A percentile compares a stretch with the other conserved stretches of the same genome.
Conservation (phyloP, 495 filamentous ascomycete species). For the Lichenothelia convexa region DNA sequence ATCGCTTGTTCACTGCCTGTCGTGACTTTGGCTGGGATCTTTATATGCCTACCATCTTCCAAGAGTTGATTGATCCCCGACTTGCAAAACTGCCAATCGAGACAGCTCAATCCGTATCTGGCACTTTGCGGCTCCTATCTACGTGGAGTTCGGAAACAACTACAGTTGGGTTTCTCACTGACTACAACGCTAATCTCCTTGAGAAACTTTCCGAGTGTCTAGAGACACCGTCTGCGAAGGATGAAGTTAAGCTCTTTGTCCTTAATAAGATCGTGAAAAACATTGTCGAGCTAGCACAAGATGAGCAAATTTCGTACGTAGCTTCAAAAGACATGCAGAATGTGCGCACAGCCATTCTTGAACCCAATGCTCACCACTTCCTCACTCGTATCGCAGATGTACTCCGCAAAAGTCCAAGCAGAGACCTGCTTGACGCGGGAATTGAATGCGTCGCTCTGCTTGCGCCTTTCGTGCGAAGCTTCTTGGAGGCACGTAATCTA, state of each 20-base stretch:
- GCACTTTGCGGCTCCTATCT: conserved; percentile 57
- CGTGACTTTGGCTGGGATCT: conserved; percentile 46
- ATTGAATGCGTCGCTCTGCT: conserved; percentile 60
- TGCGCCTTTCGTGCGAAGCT: conserved; percentile 53
- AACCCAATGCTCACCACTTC: conserved; percentile 10
- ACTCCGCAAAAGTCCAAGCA: conserved; percentile 43
- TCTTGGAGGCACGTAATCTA: conserved; percentile 48
- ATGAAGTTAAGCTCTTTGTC: conserved; percentile 72
- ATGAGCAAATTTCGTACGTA: not conserved
- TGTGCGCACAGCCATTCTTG: conserved; percentile 4
- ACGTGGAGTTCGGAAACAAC: conserved; percentile 55
- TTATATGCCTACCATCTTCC: conserved; percentile 51
- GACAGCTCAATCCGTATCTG: conserved; percentile 75
- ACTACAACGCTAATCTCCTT: conserved; percentile 44
- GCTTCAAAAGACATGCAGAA: not conserved
- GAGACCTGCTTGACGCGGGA: conserved; percentile 51
- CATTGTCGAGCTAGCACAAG: conserved; percentile 36
- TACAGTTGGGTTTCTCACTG: conserved; percentile 47
- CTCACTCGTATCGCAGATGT: conserved; percentile 36
- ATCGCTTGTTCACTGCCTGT: conserved; percentile 52
- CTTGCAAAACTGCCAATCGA: conserved; percentile 68
- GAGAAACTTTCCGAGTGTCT: conserved; percentile 54
- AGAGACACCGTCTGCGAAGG: conserved; percentile 54
- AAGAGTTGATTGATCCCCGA: conserved; percentile 55
- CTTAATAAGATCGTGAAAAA: conserved; percentile 45